A percentile compares a stretch with the other conserved stretches of the same genome.
Evolutionary conservation across 2,329 filamentous ascomycete species (phyloP).

Genomic region (Nigrospora osmanthi): DNA sequence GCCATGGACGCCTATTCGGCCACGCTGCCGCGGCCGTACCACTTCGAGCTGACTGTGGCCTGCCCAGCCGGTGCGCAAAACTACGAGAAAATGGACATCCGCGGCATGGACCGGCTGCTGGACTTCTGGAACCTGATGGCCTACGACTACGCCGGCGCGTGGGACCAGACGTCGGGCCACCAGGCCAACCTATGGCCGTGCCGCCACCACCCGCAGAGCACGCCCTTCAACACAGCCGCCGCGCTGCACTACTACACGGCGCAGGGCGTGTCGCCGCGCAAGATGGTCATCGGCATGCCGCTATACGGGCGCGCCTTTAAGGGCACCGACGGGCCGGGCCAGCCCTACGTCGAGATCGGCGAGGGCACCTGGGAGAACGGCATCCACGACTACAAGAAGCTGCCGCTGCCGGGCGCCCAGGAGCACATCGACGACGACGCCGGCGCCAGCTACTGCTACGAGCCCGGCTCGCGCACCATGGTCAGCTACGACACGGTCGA

Average conservation of each 20-base stretch:
- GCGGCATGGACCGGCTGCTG: slow-evolving; percentile 55
- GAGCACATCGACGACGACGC: slow-evolving; percentile 57
- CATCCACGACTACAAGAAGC: slow-evolving; percentile 80
- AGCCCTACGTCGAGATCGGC: slow-evolving; percentile 63
- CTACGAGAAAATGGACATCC: slow-evolving; percentile 54
- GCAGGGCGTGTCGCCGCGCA: slow-evolving; percentile 56
- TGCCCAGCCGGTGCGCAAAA: slow-evolving; percentile 56
- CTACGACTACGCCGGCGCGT: slow-evolving; percentile 81
- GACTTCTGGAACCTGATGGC: slow-evolving; percentile 83
- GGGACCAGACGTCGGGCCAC: slow-evolving; percentile 67
- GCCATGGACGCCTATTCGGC: slow-evolving; percentile 51
- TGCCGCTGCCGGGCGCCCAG: slow-evolving; percentile 61
- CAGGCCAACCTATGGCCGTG: slow-evolving; percentile 70
- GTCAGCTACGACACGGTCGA: slow-evolving; percentile 71
- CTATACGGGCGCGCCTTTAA: slow-evolving; percentile 83
- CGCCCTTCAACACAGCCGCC: slow-evolving; percentile 68
- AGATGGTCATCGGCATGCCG: slow-evolving; percentile 87
- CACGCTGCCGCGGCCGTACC: slow-evolving; percentile 32
- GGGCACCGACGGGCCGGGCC: slow-evolving; percentile 67
- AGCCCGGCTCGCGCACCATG: slow-evolving; percentile 53
- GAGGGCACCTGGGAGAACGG: slow-evolving; percentile 78
- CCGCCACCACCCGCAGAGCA: slow-evolving; percentile 47
- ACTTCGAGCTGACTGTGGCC: slow-evolving; percentile 59
- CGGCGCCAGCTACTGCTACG: slow-evolving; percentile 72
- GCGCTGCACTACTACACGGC: slow-evolving; percentile 64